These are phyloP conservation scores for Aureococcus anophagefferens DNA, from an alignment of 108 stramenopile species.

Conservation along the genomic window DNA sequence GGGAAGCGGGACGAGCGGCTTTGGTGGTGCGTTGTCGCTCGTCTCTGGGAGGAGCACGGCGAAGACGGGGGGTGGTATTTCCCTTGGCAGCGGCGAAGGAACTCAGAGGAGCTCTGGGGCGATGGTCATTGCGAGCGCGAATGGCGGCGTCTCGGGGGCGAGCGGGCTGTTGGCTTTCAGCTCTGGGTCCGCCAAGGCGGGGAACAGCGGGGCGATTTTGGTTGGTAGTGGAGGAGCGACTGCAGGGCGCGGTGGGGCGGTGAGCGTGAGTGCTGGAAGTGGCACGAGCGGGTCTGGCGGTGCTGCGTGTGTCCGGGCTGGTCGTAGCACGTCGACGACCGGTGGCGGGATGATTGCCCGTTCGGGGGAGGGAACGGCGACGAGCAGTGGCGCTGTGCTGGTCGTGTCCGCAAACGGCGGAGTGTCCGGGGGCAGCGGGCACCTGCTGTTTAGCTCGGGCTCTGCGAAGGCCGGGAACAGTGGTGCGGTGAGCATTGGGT, in stretches of 20 bases:
- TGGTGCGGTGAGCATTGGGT: neutral
- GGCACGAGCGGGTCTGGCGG: too few species aligned
- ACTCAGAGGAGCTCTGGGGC: neutral
- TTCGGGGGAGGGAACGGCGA: neutral
- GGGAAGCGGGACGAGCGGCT: neutral
- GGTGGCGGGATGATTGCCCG: neutral
- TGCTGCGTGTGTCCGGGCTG: neutral
- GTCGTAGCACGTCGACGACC: neutral
- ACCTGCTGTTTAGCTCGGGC: neutral
- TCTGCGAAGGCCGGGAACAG: neutral
- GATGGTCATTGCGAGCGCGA: neutral
- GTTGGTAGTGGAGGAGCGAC: too few species aligned
- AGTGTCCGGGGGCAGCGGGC: neutral
- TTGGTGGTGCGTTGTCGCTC: neutral
- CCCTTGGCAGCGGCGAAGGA: neutral
- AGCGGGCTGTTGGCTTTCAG: neutral
- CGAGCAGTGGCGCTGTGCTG: neutral
- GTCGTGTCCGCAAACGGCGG: neutral
- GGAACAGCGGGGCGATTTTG: too few species aligned
- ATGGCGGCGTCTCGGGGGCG: neutral
- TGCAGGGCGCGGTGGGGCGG: too few species aligned
- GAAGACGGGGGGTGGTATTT: neutral
- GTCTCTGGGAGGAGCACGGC: neutral
- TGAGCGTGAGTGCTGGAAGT: too few species aligned
- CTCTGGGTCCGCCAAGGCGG: neutral